phyloP scores from a whole-genome alignment of 73 alveolate species.

The Tetrahymena elliotti region DNA sequence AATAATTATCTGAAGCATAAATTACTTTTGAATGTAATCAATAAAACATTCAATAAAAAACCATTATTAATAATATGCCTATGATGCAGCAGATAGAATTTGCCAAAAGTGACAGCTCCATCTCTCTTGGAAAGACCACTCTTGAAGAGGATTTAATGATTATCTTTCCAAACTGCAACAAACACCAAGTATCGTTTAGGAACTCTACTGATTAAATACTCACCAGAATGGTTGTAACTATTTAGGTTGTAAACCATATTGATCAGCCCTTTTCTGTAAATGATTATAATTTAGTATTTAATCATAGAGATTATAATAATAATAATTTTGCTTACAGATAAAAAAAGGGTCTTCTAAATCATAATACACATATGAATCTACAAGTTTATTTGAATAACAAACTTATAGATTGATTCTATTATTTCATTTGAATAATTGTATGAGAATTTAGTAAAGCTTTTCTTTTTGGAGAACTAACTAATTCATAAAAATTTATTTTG shows the following conservation, averaged over 20 bases:
- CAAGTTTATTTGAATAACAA: no score
- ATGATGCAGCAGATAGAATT: background rate
- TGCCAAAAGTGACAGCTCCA: background rate
- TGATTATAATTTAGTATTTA: background rate
- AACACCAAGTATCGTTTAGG: background rate
- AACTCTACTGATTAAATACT: background rate
- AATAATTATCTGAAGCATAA: background rate
- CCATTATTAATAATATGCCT: background rate
- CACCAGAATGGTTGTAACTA: background rate
- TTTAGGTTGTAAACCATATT: background rate
- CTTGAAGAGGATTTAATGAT: background rate
- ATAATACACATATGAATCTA: no score
- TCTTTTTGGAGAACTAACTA: no score
- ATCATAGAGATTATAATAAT: background rate
- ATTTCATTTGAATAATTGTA: no score
- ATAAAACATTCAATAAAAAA: background rate
- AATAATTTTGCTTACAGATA: background rate
- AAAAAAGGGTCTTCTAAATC: background rate
- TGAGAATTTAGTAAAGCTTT: no score
- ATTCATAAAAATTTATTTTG: no score
- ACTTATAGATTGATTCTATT: no score
- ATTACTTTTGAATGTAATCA: background rate
- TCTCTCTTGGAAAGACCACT: background rate
- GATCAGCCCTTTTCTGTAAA: background rate
- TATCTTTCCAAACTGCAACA: background rate